phyloP scores from a whole-genome alignment of 352 stramenopile species.

The Pythium myriotylum region DNA sequence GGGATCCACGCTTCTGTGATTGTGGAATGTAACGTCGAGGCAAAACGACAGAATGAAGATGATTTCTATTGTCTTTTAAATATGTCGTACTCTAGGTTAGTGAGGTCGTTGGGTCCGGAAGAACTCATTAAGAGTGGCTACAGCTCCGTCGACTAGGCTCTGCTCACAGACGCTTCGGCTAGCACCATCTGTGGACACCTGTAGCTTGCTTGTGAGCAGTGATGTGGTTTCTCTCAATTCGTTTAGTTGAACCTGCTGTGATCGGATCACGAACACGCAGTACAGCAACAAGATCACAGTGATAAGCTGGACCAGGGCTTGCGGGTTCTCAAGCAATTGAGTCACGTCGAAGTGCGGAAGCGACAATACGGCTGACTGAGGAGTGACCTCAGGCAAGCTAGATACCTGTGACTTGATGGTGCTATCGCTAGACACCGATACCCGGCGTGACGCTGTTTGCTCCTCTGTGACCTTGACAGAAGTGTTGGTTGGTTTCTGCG shows the following conservation, averaged over 20 bases:
- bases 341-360: neutral
- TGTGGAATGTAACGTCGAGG: neutral
- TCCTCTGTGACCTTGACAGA: neutral
- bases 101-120: conserved; percentile 10
- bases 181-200: neutral
- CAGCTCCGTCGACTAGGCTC: conserved; percentile 9
- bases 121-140: conserved; percentile 6
- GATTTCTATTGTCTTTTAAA: conserved; percentile 2
- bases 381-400: no score
- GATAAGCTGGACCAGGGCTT: conserved; percentile 14
- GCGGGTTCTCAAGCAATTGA: neutral
- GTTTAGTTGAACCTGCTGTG: conserved; percentile 16
- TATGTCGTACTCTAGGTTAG: neutral
- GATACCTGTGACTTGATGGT: no score
- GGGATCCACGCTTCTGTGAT: conserved; percentile 4
- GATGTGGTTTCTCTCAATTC: conserved; percentile 16
- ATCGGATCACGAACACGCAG: conserved; percentile 23
- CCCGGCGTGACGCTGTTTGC: neutral
- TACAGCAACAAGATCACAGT: conserved; percentile 23
- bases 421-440: neutral
- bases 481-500: neutral
- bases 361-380: neutral
- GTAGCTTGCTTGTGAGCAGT: conserved; percentile 8
- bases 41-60: neutral
- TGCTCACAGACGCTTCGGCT: conserved; percentile 9